Percentiles rank a stretch among this genome's conserved stretches.
These are phyloP conservation scores for Amanita inopinata DNA, from an alignment of 768 basidiomycete genomes.

Conservation along the genomic window DNA sequence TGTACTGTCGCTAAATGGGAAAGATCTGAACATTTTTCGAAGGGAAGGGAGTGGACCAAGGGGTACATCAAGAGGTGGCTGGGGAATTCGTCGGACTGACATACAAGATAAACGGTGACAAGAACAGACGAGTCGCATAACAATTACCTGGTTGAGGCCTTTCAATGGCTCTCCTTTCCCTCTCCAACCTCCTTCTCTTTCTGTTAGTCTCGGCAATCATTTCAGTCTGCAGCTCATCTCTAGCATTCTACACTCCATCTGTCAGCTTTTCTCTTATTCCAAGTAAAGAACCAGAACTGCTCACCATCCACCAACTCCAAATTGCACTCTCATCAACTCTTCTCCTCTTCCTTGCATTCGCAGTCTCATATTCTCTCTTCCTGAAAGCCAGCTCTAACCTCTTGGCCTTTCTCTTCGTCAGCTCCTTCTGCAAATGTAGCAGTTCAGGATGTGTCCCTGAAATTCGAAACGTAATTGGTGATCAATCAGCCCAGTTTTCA, in stretches of 20 bases:
- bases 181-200: slow-evolving; percentile 75
- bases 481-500: slow-evolving; percentile 5
- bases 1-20: slow-evolving; percentile 31
- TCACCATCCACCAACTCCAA: slow-evolving; percentile 90
- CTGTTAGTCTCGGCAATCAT: slow-evolving; percentile 87
- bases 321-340: slow-evolving; percentile 64
- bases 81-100: slow-evolving; percentile 55
- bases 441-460: slow-evolving; percentile 83
- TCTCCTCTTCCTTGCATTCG: slow-evolving; percentile 50
- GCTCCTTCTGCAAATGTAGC: slow-evolving; percentile 68
- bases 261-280: slow-evolving; percentile 3
- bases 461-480: slow-evolving; percentile 8
- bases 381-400: slow-evolving; percentile 73
- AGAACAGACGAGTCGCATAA: not conserved
- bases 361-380: slow-evolving; percentile 60
- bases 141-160: slow-evolving; percentile 62
- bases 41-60: slow-evolving; percentile 43
- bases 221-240: slow-evolving; percentile 73
- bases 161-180: slow-evolving; percentile 74
- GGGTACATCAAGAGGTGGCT: slow-evolving; percentile 39
- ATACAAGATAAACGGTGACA: not conserved
- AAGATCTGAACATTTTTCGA: slow-evolving; percentile 55
- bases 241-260: slow-evolving; percentile 41
- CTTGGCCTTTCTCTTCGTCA: slow-evolving; percentile 70
- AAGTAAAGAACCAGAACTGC: slow-evolving; percentile 14